Evolutionary conservation across 345 rosid species (phyloP), one percentile per base, ranked within the genome.

Genomic region (Pugionium dolabratum): DNA sequence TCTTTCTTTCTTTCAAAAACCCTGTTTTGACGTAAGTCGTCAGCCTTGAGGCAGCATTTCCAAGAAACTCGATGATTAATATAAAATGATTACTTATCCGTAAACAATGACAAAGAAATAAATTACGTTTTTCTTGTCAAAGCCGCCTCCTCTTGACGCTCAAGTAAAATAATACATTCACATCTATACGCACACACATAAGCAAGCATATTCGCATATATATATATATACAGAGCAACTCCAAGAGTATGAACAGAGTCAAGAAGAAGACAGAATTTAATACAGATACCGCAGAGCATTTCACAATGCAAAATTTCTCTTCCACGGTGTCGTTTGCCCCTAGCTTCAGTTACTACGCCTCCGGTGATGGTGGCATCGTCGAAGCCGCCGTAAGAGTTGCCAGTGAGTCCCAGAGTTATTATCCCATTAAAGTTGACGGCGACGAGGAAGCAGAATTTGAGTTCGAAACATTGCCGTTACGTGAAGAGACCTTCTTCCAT

Each of bases 271-370:
- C 43, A 46, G 1, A 62, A 29, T 1, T 44, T 36, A 33, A 9
- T 2, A 47, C 46, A 43, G 4, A 49, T n/a, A 55, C 29, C 10
- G n/a, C 48, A 55, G 44, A 40, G 9, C 35, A 44, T 11, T 31
- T 31, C 11, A 73, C 64, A 36, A 67, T 67, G 77, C 77, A 73
- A 27, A 73, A 61, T 39, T 30, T 36, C 4, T 66, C 77, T 6
- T 59, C 72, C 6, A 59, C 72, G 58, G 77, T 60, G 59, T 60
- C 77, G 40, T 66, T 73, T 46, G 46, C 46, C 30, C 73, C 69
- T 3, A 73, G 77, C 31, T 73, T 73, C 63, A 73, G 77, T 54
- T 46, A 60, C 50, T 73, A 67, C 64, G 69, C 11, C 1, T 60
- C 73, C 37, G 64, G 57, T 27, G 63, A 72, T 44, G 49, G 7